Evolutionary conservation across 2,329 filamentous ascomycete genomes (phyloP).

Genomic region (Aspergillus fijiensis): DNA sequence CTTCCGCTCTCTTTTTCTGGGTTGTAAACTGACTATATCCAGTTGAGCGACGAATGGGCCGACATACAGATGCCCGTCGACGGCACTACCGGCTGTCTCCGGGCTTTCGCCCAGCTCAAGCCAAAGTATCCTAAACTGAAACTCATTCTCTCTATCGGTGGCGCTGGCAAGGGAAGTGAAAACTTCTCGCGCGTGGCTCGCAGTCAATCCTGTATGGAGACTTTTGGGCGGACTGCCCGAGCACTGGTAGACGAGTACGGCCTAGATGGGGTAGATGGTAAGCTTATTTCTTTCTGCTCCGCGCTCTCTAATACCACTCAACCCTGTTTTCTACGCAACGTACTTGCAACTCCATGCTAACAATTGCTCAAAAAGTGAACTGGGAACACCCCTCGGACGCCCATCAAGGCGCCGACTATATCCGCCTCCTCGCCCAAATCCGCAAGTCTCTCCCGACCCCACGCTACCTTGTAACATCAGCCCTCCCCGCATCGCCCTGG

Average conservation of each 20-base stretch:
- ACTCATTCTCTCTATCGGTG: constrained; percentile 75
- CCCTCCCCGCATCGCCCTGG: constrained; percentile 67
- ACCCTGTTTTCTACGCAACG: no score
- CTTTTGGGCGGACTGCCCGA: constrained; percentile 67
- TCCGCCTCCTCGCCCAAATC: constrained; percentile 65
- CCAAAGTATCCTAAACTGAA: constrained; percentile 68
- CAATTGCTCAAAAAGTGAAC: constrained; percentile 57
- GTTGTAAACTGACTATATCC: constrained; percentile 7
- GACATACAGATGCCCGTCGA: constrained; percentile 72
- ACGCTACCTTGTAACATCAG: constrained; percentile 68
- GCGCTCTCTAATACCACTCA: not conserved
- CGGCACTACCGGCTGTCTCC: constrained; percentile 67
- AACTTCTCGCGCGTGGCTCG: constrained; percentile 68
- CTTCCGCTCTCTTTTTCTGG: constrained; percentile 24
- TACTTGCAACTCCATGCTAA: no score
- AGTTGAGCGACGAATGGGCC: constrained; percentile 79
- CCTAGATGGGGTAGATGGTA: constrained; percentile 75
- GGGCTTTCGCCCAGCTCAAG: constrained; percentile 72
- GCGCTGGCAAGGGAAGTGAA: constrained; percentile 61
- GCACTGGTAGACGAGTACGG: constrained; percentile 69
- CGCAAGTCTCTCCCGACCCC: constrained; percentile 68
- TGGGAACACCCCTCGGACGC: constrained; percentile 73
- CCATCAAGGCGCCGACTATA: constrained; percentile 68
- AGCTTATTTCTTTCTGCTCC: constrained; percentile 24
- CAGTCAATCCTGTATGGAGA: constrained; percentile 60